A percentile compares a stretch with the other conserved stretches of the same genome.
These are phyloP conservation scores for Biscogniauxia mediterranea DNA, from an alignment of 2,329 filamentous ascomycete species.

Conservation along the genomic window DNA sequence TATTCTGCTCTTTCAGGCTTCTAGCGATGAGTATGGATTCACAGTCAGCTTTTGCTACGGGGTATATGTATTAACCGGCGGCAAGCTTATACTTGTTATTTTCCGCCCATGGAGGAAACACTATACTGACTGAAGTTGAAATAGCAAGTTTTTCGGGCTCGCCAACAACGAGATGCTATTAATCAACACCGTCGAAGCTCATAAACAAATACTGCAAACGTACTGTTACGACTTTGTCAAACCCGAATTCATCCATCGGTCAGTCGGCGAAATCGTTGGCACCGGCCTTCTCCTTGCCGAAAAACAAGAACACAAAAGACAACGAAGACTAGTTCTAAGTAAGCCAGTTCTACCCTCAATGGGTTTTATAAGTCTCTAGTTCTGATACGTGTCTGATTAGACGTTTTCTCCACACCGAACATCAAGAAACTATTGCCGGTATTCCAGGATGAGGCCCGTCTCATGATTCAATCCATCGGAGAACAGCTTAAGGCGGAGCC, in stretches of 20 bases:
- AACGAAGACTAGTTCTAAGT: slow-evolving; percentile 34
- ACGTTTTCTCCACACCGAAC: slow-evolving; percentile 34
- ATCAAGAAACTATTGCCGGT: slow-evolving; percentile 36
- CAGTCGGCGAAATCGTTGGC: slow-evolving; percentile 28
- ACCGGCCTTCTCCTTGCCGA: slow-evolving; percentile 37
- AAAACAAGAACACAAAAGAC: slow-evolving; percentile 34
- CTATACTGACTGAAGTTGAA: background rate
- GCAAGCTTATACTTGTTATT: background rate
- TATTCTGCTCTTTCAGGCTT: background rate
- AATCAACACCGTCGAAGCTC: slow-evolving; percentile 28
- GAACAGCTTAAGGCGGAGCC: slow-evolving; percentile 20
- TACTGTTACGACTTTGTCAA: slow-evolving; percentile 34
- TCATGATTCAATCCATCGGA: slow-evolving; percentile 27
- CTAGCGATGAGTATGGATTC: background rate
- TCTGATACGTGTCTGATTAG: slow-evolving; percentile 7
- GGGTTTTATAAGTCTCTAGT: background rate
- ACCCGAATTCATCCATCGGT: slow-evolving; percentile 26
- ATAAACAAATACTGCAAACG: slow-evolving; percentile 29
- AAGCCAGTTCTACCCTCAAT: background rate
- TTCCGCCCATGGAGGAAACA: background rate
- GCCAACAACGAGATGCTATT: slow-evolving; percentile 29
- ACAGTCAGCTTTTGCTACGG: background rate
- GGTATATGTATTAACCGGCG: background rate
- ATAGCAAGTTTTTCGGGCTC: slow-evolving; percentile 22
- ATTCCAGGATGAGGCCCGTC: slow-evolving; percentile 35